Base-by-base conservation (phyloP, 495 filamentous ascomycete species). In the Aspergillus hancockii region DNA sequence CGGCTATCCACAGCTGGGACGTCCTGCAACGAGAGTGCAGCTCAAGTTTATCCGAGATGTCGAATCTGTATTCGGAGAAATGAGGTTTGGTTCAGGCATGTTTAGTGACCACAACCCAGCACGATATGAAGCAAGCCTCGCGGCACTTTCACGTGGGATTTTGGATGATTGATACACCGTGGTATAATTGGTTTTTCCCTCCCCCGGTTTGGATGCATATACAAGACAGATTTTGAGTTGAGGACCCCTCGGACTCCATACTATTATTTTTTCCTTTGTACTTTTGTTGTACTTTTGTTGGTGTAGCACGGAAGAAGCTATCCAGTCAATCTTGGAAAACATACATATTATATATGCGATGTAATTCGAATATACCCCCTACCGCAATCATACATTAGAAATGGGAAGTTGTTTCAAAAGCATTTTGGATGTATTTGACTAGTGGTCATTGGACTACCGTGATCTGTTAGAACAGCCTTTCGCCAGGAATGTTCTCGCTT, bases 91-190 rank as follows among this genome's bases (percentile, higher is more conserved):
- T 12, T 83, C 82, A 34, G 83, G 86, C 32, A 90, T 90, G 88
- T 75, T 92, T 73, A 78, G 81, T 54, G 88, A 92, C 71, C 89
- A 92, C 70, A 89, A 84, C 62, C 88, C 89, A n/a, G 87, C 81
- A 31, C 74, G 84, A 57, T 92, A 92, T 71, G 89, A 92, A 74
- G 81, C 73, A 30, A 81, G 77, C 61, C 67, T 87, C 57, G 78
- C 75, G 57, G 79, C 80, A n/a, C 70, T 86, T 62, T 71, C 70
- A 40, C 79, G 72, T 57, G 83, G 83, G 2, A 76, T 85, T 49
- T 69, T 84, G 60, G 79, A 80, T 66, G 71, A 74, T 57, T 78
- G 59, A 75, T 31, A 55, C 41, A 46, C 46, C 40, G 62, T 40
- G 58, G 59, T 51, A 47, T 57, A 25, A 54, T 31, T 58, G 55